Conservation (phyloP, 495 filamentous ascomycete species). For the Cenococcum geophilum region DNA sequence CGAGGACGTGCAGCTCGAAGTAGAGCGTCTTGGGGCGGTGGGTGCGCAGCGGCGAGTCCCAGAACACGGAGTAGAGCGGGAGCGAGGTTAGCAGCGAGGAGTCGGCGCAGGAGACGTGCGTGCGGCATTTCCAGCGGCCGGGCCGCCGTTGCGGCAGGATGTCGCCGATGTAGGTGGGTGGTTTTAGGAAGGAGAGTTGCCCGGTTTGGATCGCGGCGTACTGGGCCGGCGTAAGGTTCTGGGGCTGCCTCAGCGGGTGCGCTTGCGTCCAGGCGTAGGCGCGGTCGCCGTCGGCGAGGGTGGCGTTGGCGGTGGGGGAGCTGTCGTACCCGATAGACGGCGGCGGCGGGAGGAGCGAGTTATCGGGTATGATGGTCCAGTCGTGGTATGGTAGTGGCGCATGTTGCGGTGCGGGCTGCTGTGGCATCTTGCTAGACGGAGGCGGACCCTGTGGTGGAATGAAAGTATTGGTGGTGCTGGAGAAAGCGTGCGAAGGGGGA, state of each 20-base stretch:
- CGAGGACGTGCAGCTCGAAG: slow-evolving; percentile 64
- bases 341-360: slow-evolving; percentile 72
- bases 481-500: slow-evolving; percentile 24
- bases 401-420: slow-evolving; percentile 24
- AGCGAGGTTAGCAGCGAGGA: slow-evolving; percentile 58
- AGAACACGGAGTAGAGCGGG: slow-evolving; percentile 66
- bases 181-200: slow-evolving; percentile 44
- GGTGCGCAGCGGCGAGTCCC: slow-evolving; percentile 60
- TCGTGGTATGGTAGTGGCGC: slow-evolving; percentile 59
- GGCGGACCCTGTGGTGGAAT: slow-evolving; percentile 45
- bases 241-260: slow-evolving; percentile 58
- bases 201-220: slow-evolving; percentile 43
- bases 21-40: slow-evolving; percentile 59
- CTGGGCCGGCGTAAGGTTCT: slow-evolving; percentile 39
- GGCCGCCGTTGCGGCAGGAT: slow-evolving; percentile 31
- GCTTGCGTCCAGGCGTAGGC: slow-evolving; percentile 64
- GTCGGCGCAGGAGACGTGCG: slow-evolving; percentile 41
- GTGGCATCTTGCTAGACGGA: slow-evolving; percentile 25
- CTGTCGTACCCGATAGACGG: slow-evolving; percentile 60
- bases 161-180: slow-evolving; percentile 46
- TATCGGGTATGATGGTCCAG: slow-evolving; percentile 78
- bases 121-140: slow-evolving; percentile 46
- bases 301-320: slow-evolving; percentile 71
- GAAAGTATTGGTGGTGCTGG: slow-evolving; percentile 14
- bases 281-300: slow-evolving; percentile 58